phyloP scores from a whole-genome alignment of 2,329 filamentous ascomycete genomes.

The Endocalyx cinctus region DNA sequence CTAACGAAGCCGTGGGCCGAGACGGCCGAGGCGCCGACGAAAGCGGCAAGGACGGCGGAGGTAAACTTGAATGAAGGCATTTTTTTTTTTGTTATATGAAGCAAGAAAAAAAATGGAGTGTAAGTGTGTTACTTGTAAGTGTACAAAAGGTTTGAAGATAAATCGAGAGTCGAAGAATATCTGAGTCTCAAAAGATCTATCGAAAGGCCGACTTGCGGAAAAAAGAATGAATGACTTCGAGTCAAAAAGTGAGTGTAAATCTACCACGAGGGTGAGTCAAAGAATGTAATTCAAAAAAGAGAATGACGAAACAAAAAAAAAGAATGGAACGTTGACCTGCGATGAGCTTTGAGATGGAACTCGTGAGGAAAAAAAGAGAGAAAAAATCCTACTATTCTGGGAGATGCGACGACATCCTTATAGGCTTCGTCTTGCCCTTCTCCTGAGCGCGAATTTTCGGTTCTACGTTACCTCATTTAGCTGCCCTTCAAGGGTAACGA shows the following conservation, averaged over 20 bases:
- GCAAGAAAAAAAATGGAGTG: not conserved
- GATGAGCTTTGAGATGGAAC: not conserved
- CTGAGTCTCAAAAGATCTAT: not conserved
- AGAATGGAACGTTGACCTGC: not conserved
- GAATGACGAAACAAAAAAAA: not conserved
- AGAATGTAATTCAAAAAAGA: not conserved
- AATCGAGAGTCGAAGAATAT: not conserved
- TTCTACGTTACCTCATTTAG: no score
- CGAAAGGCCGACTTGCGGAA: not conserved
- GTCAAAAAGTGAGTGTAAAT: no score
- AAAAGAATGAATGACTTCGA: not conserved
- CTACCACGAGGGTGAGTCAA: no score
- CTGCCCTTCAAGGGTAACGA: no score
- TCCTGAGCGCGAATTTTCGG: no score
- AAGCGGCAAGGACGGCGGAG: conserved; percentile 7
- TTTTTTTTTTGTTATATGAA: no score
- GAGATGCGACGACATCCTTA: no score
- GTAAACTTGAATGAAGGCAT: not conserved
- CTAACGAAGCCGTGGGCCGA: conserved; percentile 28
- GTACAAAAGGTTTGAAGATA: not conserved
- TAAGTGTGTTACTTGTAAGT: not conserved
- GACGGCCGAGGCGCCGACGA: conserved; percentile 18
- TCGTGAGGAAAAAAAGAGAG: not conserved
- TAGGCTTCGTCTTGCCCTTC: no score
- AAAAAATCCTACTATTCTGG: no score